Evolutionary conservation across 106 monocot species (phyloP), one percentile per base, ranked within the genome.

Genomic region (Cymbidium sinense): DNA sequence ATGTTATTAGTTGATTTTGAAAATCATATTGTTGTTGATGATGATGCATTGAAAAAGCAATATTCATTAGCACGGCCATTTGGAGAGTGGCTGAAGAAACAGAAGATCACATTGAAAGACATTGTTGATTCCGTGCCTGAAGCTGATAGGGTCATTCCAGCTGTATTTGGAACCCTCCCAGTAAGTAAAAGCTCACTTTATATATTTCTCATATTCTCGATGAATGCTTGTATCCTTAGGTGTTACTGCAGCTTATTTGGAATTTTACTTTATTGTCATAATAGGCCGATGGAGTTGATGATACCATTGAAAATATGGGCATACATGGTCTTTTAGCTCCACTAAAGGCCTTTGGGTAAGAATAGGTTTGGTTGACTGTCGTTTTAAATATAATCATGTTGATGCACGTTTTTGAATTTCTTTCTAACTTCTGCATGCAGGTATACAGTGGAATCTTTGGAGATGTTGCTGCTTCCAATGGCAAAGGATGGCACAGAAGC

Each of bases 1-100:
- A 99, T 99, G 99, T 81, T 99, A 13, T 75, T 99, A 70, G 99
- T 99, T 5, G 99, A 99, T 82, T 99, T 99, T 82, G 92, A 99
- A 77, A 95, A 99, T 62, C 99, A 93, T 75, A 76, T 73, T 72
- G 92, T 99, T 79, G 99, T 99, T 72, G 95, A 99, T 81, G 95
- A 99, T 85, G 95, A 92, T 18, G 92, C 80, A n/a, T 80, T 99
- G 84, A 99, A 99, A 87, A 91, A 88, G 69, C 92, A 93, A 25
- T 99, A 95, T 71, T 99, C 99, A 34, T 64, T 85, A 78, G 92
- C 95, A 62, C 90, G 89, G 52, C 99, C 99, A 34, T 99, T 95
- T 84, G 86, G 82, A 27, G 90, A 89, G 74, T 99, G 99, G 99
- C 90, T 99, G 39, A 84, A 88, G 82, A 92, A 82, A 69, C 99